A percentile compares a stretch with the other conserved stretches of the same genome.
Conservation (phyloP, 2,329 filamentous ascomycete genomes). For the Pseudohalonectria lignicola region DNA sequence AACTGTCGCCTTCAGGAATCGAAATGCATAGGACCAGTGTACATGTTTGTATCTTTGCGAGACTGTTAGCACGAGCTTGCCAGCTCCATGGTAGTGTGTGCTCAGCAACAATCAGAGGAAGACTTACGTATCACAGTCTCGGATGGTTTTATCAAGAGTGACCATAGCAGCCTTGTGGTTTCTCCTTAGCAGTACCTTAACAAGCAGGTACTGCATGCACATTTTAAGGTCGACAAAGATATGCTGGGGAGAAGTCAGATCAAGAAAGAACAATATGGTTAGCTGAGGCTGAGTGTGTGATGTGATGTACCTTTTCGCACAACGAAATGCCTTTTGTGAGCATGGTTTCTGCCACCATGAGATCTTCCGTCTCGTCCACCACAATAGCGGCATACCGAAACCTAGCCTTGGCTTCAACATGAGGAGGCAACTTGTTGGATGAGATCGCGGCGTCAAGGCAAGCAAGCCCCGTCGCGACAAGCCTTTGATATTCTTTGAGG, state of each 20-base stretch:
- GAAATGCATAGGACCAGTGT: slow-evolving; percentile 68
- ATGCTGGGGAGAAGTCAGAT: slow-evolving; percentile 23
- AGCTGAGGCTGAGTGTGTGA: slow-evolving; percentile 1
- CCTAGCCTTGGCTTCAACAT: slow-evolving; percentile 57
- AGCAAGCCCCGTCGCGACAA: slow-evolving; percentile 61
- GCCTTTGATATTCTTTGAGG: slow-evolving; percentile 56
- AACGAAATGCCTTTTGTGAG: slow-evolving; percentile 61
- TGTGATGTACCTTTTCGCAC: slow-evolving; percentile 58
- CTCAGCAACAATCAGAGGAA: not conserved
- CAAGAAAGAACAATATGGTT: not conserved
- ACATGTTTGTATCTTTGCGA: slow-evolving; percentile 50
- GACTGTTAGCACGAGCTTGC: slow-evolving; percentile 11
- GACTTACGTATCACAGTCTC: slow-evolving; percentile 53
- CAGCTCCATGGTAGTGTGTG: too few relatives aligned
- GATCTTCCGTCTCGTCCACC: slow-evolving; percentile 66
- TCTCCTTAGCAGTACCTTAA: slow-evolving; percentile 58
- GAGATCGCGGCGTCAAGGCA: slow-evolving; percentile 62
- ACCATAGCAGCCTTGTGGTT: slow-evolving; percentile 65
- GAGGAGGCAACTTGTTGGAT: slow-evolving; percentile 47
- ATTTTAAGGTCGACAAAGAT: slow-evolving; percentile 60
- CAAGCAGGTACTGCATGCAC: slow-evolving; percentile 63
- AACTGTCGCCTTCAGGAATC: slow-evolving; percentile 61
- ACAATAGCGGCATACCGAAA: slow-evolving; percentile 62
- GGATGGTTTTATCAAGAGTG: slow-evolving; percentile 56
- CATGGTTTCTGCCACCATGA: slow-evolving; percentile 60